Conservation (phyloP, 108 stramenopile species). For the Nitzschia sp. region DNA sequence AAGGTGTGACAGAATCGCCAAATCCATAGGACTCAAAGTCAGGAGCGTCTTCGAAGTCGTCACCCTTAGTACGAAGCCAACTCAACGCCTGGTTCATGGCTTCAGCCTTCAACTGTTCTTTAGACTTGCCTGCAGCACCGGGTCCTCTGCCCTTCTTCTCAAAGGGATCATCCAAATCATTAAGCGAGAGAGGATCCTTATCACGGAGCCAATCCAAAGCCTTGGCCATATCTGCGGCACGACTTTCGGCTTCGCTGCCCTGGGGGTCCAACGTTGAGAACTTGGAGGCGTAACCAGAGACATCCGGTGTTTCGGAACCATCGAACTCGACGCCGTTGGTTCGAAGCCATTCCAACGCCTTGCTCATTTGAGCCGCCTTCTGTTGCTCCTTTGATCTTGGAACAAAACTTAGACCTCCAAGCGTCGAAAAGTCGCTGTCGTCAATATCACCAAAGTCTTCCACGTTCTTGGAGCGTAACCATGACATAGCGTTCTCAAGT, state of each 20-base stretch:
- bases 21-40: conserved; percentile 16
- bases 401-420: conserved; percentile 2
- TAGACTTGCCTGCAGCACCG: conserved; percentile 8
- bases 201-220: conserved; percentile 42
- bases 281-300: neutral
- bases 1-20: conserved; percentile 15
- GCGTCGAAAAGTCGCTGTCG: conserved; percentile 14
- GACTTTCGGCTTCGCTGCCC: conserved; percentile 3
- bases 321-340: conserved; percentile 34
- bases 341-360: conserved; percentile 47
- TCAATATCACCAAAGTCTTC: conserved; percentile 18
- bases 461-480: conserved; percentile 25
- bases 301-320: conserved; percentile 21
- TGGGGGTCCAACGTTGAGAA: conserved; percentile 19
- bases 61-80: conserved; percentile 35
- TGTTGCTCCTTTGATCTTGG: conserved; percentile 23
- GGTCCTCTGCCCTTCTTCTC: neutral
- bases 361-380: conserved; percentile 35
- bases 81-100: conserved; percentile 33
- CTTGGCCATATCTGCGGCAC: conserved; percentile 17
- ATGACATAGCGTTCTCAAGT: conserved; percentile 29
- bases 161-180: conserved; percentile 29
- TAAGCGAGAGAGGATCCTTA: conserved; percentile 24
- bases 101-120: conserved; percentile 28
- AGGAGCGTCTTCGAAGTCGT: conserved; percentile 27